phyloP scores from a whole-genome alignment of 306 rosid species.

The Albizia julibrissin region DNA sequence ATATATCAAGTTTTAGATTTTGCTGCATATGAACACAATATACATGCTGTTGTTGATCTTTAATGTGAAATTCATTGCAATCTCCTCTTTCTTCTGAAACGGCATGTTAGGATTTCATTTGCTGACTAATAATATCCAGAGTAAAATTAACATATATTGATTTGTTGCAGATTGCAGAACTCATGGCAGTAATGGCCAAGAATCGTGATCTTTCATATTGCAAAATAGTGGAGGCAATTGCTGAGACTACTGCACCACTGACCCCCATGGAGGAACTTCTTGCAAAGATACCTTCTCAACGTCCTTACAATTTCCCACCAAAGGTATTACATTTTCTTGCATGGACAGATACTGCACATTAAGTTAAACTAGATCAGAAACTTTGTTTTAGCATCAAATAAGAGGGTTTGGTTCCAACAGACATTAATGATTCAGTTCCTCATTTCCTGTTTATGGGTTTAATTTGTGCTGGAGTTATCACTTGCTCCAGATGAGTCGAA shows the following conservation, averaged over 20 bases:
- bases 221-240: conserved; percentile 89
- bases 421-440: not conserved
- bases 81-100: not conserved
- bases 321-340: conserved; percentile 51
- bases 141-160: conserved; percentile 25
- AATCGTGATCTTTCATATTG: conserved; percentile 69
- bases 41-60: not conserved
- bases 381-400: conserved; percentile 15
- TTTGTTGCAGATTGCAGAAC: conserved; percentile 83
- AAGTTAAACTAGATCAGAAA: not conserved
- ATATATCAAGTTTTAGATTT: not conserved
- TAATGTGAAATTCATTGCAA: not conserved
- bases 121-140: conserved; percentile 12
- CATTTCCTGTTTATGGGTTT: not conserved
- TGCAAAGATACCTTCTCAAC: conserved; percentile 76
- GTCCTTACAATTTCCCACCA: conserved; percentile 44
- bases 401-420: conserved; percentile 3
- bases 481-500: not conserved
- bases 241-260: conserved; percentile 87
- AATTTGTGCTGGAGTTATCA: not conserved
- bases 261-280: conserved; percentile 85
- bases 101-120: conserved; percentile 1
- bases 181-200: conserved; percentile 81
- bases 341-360: conserved; percentile 15
- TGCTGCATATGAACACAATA: not conserved